Conservation (phyloP, 2,329 filamentous ascomycete genomes). For the Diaporthe citriasiana region DNA sequence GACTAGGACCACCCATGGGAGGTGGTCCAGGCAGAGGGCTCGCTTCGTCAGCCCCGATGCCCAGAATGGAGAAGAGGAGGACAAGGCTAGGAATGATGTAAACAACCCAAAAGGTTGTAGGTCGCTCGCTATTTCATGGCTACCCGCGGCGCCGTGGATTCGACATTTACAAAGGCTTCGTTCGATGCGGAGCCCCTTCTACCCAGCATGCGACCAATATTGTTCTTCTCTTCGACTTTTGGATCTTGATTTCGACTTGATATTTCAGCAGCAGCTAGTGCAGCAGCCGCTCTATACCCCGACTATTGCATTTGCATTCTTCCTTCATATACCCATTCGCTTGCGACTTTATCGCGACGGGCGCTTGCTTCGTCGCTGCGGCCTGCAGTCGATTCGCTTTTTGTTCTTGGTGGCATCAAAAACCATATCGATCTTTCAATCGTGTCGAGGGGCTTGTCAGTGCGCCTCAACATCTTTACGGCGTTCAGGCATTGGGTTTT, state of each 20-base stretch:
- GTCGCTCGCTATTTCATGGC: neutral
- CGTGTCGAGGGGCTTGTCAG: neutral
- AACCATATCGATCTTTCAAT: slow-evolving; percentile 4
- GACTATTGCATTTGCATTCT: slow-evolving; percentile 29
- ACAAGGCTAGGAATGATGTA: slow-evolving; percentile 72
- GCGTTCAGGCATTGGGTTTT: slow-evolving; percentile 29
- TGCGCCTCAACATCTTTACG: slow-evolving; percentile 24
- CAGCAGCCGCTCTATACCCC: slow-evolving; percentile 31
- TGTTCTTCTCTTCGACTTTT: slow-evolving; percentile 22
- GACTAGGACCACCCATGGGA: slow-evolving; percentile 44
- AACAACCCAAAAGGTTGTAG: slow-evolving; percentile 38
- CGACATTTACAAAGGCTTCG: slow-evolving; percentile 12
- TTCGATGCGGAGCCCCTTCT: slow-evolving; percentile 20
- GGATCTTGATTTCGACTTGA: slow-evolving; percentile 28
- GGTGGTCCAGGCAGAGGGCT: slow-evolving; percentile 53
- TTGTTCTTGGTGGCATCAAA: slow-evolving; percentile 19
- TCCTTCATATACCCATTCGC: slow-evolving; percentile 28
- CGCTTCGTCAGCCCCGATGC: slow-evolving; percentile 53
- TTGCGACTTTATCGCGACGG: neutral
- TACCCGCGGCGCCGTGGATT: slow-evolving; percentile 4
- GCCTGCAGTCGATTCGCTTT: slow-evolving; percentile 12
- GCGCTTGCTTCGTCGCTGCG: neutral
- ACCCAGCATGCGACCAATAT: slow-evolving; percentile 10
- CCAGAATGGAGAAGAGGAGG: slow-evolving; percentile 73
- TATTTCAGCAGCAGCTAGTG: slow-evolving; percentile 31